Base-by-base conservation (phyloP, 768 basidiomycete species). In the Rhizopogon vulgaris region DNA sequence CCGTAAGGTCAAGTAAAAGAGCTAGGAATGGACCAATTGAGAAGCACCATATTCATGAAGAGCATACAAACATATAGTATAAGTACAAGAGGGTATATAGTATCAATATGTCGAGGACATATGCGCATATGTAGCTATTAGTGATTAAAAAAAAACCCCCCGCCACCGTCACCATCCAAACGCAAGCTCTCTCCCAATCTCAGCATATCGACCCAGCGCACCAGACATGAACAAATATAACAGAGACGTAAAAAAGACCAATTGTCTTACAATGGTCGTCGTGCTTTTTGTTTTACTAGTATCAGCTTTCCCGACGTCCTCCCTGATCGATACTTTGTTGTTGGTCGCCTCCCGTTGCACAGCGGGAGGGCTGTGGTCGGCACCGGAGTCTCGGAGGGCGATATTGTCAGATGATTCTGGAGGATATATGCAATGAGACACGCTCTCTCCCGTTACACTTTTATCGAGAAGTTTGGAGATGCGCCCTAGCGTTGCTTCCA, bases 401-500 rank as follows among this genome's bases (percentile, higher is more conserved):
- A 22, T 22, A 22, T 3, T 22, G 22, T 22, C 22, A 22, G 22
- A 3, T 22, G 22, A 22, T 22, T 22, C 22, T 22, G 22, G 22
- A 22, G 42, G 42, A 11, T 43, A 43, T 22, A 30, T 2, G 30
- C 18, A 9, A 30, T 45, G 43, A 22, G 43, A 45, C 4, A 45
- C 43, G 43, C 43, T 45, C 30, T 45, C 18, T 4, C 43, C 43
- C 18, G 18, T 30, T 18, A 45, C 30, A 1, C 43, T 8, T 12
- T 22, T 45, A 22, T 45, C 43, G 30, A 45, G 30, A 14, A 45
- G 18, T 22, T 45, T 45, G 11, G 43, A 45, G 7, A 45, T 4
- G 30, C 66, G 42, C 38, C 66, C 61, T 4, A 65, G 54, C n/a
- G 61, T 68, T 18, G 57, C 66, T 0, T 62, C 65, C 30, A 62